These are phyloP conservation scores for Herpetospermum pedunculosum DNA, from an alignment of 306 rosid species.

Conservation along the genomic window DNA sequence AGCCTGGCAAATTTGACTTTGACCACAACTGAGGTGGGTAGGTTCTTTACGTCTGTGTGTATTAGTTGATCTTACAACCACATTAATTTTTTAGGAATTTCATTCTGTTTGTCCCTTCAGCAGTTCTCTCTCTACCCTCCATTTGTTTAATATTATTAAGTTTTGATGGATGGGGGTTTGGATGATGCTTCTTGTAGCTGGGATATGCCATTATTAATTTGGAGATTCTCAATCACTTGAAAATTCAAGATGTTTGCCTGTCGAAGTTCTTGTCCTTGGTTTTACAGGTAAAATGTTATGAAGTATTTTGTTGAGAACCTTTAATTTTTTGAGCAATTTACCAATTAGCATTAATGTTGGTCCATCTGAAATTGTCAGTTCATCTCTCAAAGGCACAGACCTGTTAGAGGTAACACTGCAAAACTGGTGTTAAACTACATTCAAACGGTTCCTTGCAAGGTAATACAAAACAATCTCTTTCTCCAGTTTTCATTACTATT, in stretches of 20 bases:
- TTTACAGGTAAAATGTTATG: slow-evolving; percentile 53
- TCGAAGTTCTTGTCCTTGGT: slow-evolving; percentile 50
- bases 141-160: not conserved
- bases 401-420: slow-evolving; percentile 64
- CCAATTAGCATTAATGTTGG: slow-evolving; percentile 1
- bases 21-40: slow-evolving; percentile 47
- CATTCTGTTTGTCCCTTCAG: not conserved
- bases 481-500: not conserved
- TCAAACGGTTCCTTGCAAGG: slow-evolving; percentile 69
- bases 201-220: slow-evolving; percentile 78
- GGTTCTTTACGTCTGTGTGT: not conserved
- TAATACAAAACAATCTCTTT: slow-evolving; percentile 16
- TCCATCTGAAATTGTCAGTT: slow-evolving; percentile 40
- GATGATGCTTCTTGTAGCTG: slow-evolving; percentile 36
- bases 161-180: slow-evolving; percentile 7
- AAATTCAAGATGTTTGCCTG: slow-evolving; percentile 47
- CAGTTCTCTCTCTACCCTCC: not conserved
- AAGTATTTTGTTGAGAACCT: not conserved
- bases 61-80: not conserved
- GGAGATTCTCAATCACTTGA: slow-evolving; percentile 39
- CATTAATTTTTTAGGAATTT: not conserved
- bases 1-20: slow-evolving; percentile 37
- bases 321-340: not conserved
- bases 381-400: slow-evolving; percentile 78
- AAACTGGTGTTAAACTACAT: slow-evolving; percentile 57